Evolutionary conservation across 2,329 filamentous ascomycete species (phyloP).

Genomic region (Botrytis cinerea): DNA sequence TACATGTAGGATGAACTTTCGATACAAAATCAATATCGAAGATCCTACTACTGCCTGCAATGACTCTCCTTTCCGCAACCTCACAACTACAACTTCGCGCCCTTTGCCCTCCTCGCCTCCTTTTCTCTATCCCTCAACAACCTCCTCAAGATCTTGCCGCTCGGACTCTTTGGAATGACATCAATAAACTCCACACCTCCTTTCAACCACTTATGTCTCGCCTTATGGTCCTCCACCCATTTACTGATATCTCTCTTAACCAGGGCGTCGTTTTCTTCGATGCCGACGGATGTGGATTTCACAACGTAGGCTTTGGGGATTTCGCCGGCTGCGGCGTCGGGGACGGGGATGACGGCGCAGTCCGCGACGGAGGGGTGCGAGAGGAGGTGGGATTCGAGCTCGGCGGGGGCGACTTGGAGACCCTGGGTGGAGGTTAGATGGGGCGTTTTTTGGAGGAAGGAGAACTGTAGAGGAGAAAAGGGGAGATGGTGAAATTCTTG

Average conservation of each 20-base stretch:
- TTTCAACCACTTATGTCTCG: slow-evolving; percentile 67
- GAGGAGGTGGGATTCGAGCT: slow-evolving; percentile 78
- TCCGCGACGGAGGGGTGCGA: slow-evolving; percentile 75
- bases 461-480: neutral
- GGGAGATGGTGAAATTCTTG: too few species aligned
- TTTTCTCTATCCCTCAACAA: slow-evolving; percentile 73
- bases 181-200: slow-evolving; percentile 65
- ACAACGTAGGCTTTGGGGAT: slow-evolving; percentile 70
- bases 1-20: neutral
- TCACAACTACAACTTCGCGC: slow-evolving; percentile 61
- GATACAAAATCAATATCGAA: neutral
- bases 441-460: neutral
- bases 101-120: slow-evolving; percentile 63
- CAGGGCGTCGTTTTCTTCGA: slow-evolving; percentile 59
- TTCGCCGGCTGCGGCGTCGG: slow-evolving; percentile 62
- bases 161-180: slow-evolving; percentile 70
- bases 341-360: slow-evolving; percentile 75
- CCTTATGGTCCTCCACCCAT: slow-evolving; percentile 67
- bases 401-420: slow-evolving; percentile 79
- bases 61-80: neutral
- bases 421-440: slow-evolving; percentile 47
- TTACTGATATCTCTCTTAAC: slow-evolving; percentile 52
- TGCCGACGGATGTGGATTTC: slow-evolving; percentile 47
- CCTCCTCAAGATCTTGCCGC: slow-evolving; percentile 71
- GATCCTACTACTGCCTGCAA: neutral